Conservation (phyloP, 2,329 filamentous ascomycete genomes). For the Trichoderma sp. region DNA sequence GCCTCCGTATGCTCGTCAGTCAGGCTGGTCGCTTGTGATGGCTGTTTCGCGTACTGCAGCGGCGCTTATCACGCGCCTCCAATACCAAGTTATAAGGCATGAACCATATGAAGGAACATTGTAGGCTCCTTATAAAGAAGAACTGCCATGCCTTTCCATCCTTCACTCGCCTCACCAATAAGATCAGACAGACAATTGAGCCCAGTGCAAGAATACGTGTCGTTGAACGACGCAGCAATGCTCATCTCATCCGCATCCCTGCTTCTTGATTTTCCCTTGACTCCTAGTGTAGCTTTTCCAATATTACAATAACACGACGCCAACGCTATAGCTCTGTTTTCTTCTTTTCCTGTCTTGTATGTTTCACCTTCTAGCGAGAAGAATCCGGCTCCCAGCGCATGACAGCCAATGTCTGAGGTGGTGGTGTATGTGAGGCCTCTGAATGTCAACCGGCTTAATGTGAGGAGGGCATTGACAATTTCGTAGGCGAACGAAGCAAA, state of each 20-base stretch:
- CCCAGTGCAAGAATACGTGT: not conserved
- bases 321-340: not conserved
- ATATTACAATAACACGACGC: not conserved
- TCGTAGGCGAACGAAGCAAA: not conserved
- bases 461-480: not conserved
- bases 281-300: slow-evolving; percentile 13
- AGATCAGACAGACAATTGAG: too few species aligned
- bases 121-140: not conserved
- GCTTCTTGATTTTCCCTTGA: slow-evolving; percentile 1
- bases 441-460: not conserved
- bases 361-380: not conserved
- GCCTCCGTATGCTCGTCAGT: not conserved
- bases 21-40: slow-evolving; percentile 1
- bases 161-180: not conserved
- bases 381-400: not conserved
- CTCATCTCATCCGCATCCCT: not conserved
- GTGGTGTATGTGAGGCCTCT: not conserved
- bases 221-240: not conserved
- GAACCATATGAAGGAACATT: not conserved
- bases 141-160: not conserved
- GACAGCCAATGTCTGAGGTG: not conserved
- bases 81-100: not conserved
- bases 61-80: slow-evolving; percentile 8
- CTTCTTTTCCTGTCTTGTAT: not conserved
- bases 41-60: not conserved